A percentile compares a stretch with the other conserved stretches of the same genome.
These are phyloP conservation scores for Globisporangium paroecandrum DNA, from an alignment of 352 stramenopile genomes.

Conservation along the genomic window DNA sequence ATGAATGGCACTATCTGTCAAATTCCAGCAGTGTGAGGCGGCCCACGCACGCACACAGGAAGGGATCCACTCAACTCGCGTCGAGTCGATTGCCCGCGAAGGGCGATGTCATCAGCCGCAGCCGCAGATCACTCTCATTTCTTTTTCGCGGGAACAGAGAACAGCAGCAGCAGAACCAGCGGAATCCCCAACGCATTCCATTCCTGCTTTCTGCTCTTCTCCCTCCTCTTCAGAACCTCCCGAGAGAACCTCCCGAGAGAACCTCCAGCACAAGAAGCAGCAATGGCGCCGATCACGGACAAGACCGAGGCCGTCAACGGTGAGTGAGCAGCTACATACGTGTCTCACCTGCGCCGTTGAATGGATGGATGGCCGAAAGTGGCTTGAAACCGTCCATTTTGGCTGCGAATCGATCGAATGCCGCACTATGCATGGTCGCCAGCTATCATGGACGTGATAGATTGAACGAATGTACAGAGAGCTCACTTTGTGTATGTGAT, in stretches of 20 bases:
- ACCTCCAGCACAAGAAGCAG: not conserved
- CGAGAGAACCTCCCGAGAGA: not conserved
- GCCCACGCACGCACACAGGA: too few species aligned
- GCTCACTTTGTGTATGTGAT: not conserved
- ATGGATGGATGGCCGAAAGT: not conserved
- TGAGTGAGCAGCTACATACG: not conserved
- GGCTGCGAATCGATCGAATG: not conserved
- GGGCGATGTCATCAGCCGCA: slow-evolving; percentile 13
- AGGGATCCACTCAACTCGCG: not conserved
- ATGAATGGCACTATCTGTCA: too few species aligned
- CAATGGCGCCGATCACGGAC: slow-evolving; percentile 16
- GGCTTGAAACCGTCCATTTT: slow-evolving; percentile 6
- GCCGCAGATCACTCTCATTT: slow-evolving; percentile 2
- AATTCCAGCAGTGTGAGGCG: too few species aligned
- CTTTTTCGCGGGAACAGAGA: slow-evolving; percentile 8
- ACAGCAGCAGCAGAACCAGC: slow-evolving; percentile 10
- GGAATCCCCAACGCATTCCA: slow-evolving; percentile 3
- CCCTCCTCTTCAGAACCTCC: not conserved
- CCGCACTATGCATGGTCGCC: not conserved
- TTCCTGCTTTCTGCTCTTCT: not conserved
- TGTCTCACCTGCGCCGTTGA: not conserved
- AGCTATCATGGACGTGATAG: not conserved
- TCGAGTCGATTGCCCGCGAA: not conserved
- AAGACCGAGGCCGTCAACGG: slow-evolving; percentile 5
- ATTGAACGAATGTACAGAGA: not conserved